A percentile compares a stretch with the other conserved stretches of the same genome.
These are phyloP conservation scores for Psilocybe sp. DNA, from an alignment of 768 basidiomycete genomes.

Conservation along the genomic window DNA sequence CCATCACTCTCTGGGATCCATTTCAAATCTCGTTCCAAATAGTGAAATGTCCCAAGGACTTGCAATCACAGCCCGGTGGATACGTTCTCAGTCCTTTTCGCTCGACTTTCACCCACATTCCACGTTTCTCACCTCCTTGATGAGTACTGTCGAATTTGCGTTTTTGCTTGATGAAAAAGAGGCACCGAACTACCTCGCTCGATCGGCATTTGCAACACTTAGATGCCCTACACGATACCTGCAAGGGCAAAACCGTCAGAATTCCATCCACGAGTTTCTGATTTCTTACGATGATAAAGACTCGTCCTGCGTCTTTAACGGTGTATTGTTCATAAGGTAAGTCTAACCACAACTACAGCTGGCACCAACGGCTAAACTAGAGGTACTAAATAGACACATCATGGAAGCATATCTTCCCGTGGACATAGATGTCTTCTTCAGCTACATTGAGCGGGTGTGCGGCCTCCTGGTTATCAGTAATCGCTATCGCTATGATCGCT, in stretches of 20 bases:
- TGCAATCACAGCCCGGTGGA: constrained; percentile 42
- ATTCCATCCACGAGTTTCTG: constrained; percentile 20
- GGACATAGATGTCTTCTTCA: constrained; percentile 47
- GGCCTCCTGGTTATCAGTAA: constrained; percentile 35
- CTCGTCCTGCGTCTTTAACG: constrained; percentile 25
- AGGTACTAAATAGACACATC: constrained; percentile 38
- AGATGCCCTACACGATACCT: constrained; percentile 14
- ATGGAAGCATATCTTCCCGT: constrained; percentile 33
- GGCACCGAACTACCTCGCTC: constrained; percentile 31
- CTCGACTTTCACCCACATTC: constrained; percentile 21
- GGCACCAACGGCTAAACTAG: neutral
- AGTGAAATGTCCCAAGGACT: constrained; percentile 32
- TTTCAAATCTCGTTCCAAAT: constrained; percentile 28
- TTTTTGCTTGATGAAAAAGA: constrained; percentile 34
- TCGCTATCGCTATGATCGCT: constrained; percentile 14
- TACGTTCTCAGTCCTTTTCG: constrained; percentile 34
- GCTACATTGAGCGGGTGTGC: constrained; percentile 48
- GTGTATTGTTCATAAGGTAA: constrained; percentile 39
- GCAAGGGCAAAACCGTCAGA: constrained; percentile 9
- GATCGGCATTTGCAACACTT: constrained; percentile 24
- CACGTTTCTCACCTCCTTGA: constrained; percentile 37
- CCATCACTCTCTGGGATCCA: constrained; percentile 42
- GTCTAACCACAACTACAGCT: too few relatives aligned
- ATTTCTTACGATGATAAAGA: constrained; percentile 24
- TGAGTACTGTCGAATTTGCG: constrained; percentile 34